These are phyloP conservation scores for Chrysoporthe austroafricana DNA, from an alignment of 2,329 filamentous ascomycete species.

Conservation along the genomic window DNA sequence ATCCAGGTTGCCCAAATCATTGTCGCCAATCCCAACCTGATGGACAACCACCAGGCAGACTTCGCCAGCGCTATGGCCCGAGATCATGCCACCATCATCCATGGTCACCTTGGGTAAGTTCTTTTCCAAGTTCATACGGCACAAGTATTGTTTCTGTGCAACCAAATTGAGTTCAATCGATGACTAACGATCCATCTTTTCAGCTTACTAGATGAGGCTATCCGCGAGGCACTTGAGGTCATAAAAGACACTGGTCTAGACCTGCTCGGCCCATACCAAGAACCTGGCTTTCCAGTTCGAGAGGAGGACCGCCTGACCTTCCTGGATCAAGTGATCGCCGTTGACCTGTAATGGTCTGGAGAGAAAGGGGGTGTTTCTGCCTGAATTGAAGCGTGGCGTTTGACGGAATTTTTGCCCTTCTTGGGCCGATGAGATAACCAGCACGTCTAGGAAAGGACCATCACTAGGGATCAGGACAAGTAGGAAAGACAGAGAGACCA, in stretches of 20 bases:
- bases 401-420: not conserved
- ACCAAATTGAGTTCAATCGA: not conserved
- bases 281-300: constrained; percentile 36
- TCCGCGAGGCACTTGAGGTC: constrained; percentile 30
- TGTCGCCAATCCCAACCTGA: constrained; percentile 79
- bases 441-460: not conserved
- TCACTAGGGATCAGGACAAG: not conserved
- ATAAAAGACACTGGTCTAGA: constrained; percentile 32
- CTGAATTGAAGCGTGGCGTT: not conserved
- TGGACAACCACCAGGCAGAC: constrained; percentile 91
- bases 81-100: constrained; percentile 74
- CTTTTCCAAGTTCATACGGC: not conserved
- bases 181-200: not conserved
- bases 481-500: not conserved
- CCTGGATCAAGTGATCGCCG: constrained; percentile 34
- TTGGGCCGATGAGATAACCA: not conserved
- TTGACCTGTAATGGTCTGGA: not conserved
- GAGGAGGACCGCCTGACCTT: constrained; percentile 36
- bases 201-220: constrained; percentile 34
- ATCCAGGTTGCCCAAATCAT: constrained; percentile 79
- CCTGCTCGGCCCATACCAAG: constrained; percentile 32
- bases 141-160: not conserved
- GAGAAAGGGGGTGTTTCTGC: not conserved
- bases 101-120: constrained; percentile 68
- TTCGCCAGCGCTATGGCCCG: constrained; percentile 76